Evolutionary conservation across 805 yeast species (phyloP).

Genomic region (Candida dendrica): DNA sequence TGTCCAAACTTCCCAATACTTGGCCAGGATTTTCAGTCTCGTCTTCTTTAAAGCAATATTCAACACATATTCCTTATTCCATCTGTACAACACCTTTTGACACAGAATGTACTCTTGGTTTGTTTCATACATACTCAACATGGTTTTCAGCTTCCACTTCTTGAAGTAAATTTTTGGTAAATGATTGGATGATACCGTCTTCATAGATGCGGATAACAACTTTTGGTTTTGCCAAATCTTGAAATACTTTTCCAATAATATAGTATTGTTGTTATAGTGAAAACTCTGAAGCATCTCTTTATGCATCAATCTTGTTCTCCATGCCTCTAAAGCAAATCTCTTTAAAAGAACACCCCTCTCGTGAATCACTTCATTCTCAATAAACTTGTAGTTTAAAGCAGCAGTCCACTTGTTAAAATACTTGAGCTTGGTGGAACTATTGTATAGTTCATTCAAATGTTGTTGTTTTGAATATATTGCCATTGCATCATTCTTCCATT

Average conservation of each 20-base stretch:
- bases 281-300: conserved; percentile 3
- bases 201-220: background rate
- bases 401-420: conserved; percentile 6
- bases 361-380: conserved; percentile 4
- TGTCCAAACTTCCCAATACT: conserved; percentile 7
- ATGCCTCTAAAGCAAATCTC: conserved; percentile 8
- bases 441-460: background rate
- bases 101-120: background rate
- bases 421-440: background rate
- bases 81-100: background rate
- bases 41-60: background rate
- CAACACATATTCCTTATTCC: conserved; percentile 7
- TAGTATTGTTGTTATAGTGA: background rate
- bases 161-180: conserved; percentile 2
- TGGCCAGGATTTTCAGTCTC: background rate
- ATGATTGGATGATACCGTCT: background rate
- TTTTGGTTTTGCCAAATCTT: conserved; percentile 8
- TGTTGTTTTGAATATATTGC: background rate
- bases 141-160: conserved; percentile 7
- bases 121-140: background rate
- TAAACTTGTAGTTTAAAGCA: conserved; percentile 1
- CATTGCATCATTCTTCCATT: conserved; percentile 12
- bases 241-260: background rate
- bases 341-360: conserved; percentile 7
- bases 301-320: conserved; percentile 9